phyloP scores from a whole-genome alignment of 2,329 filamentous ascomycete species.

The Scedosporium dehoogii region DNA sequence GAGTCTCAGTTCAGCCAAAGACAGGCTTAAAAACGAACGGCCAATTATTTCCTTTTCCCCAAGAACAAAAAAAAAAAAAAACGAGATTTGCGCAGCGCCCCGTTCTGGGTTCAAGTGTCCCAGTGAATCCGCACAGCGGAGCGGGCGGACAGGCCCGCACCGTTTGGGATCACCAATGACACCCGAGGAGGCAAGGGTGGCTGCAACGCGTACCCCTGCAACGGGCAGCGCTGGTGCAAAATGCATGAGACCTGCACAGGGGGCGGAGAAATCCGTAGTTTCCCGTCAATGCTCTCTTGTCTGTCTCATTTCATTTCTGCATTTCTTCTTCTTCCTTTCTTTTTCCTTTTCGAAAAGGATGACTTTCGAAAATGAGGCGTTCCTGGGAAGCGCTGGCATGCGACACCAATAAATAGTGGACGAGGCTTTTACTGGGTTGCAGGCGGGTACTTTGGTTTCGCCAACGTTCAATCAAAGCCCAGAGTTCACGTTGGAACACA shows the following conservation, averaged over 20 bases:
- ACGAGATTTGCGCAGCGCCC: neutral
- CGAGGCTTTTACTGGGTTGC: neutral
- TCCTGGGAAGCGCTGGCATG: neutral
- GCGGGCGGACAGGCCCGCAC: constrained; percentile 4
- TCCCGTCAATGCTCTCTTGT: no score
- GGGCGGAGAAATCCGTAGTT: neutral
- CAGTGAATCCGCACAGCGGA: neutral
- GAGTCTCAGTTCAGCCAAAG: no score
- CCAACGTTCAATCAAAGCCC: neutral
- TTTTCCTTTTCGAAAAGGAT: neutral
- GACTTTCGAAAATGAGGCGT: neutral
- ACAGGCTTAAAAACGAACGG: neutral
- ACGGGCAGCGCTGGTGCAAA: neutral
- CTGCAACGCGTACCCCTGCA: neutral
- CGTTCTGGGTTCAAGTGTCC: neutral
- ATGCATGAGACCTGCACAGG: neutral
- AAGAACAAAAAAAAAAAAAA: neutral
- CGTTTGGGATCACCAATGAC: constrained; percentile 2
- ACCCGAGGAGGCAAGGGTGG: neutral
- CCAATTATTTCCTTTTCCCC: neutral
- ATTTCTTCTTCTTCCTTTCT: neutral
- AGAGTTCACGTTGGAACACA: neutral
- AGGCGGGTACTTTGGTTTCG: neutral
- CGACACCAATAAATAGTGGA: neutral
- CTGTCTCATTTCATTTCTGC: neutral